These are phyloP conservation scores for Suillus hirtellus DNA, from an alignment of 768 basidiomycete genomes.

Conservation along the genomic window DNA sequence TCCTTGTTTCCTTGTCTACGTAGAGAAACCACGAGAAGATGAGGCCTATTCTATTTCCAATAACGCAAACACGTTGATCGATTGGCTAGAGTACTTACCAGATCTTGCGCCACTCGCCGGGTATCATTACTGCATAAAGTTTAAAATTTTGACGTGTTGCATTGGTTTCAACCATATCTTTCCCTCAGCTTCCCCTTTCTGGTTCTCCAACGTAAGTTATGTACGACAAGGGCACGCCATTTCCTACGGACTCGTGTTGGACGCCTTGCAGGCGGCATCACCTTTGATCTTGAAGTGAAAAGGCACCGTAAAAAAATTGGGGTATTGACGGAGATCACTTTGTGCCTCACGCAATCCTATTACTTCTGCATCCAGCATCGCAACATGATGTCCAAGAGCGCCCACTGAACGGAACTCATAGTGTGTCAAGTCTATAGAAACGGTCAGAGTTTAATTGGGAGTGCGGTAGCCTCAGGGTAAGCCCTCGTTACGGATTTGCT, in stretches of 20 bases:
- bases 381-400: not conserved
- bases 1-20: conserved; percentile 1
- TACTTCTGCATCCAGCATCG: not conserved
- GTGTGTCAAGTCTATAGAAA: not conserved
- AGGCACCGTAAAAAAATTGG: not conserved
- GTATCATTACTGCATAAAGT: not conserved
- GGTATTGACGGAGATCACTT: conserved; percentile 1
- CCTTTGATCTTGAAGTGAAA: not conserved
- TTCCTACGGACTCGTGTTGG: not conserved
- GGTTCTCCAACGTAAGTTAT: not conserved
- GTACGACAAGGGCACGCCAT: not conserved
- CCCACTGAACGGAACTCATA: not conserved
- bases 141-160: not conserved
- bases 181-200: not conserved
- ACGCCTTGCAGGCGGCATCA: not conserved
- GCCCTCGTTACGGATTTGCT: not conserved
- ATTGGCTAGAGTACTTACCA: not conserved
- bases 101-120: not conserved
- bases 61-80: not conserved
- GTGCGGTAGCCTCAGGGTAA: not conserved
- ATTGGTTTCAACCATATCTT: not conserved
- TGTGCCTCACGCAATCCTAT: not conserved
- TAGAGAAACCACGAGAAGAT: not conserved
- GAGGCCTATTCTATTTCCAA: not conserved
- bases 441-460: not conserved